Conservation (phyloP, 2,329 filamentous ascomycete genomes). For the Monascus ruber region DNA sequence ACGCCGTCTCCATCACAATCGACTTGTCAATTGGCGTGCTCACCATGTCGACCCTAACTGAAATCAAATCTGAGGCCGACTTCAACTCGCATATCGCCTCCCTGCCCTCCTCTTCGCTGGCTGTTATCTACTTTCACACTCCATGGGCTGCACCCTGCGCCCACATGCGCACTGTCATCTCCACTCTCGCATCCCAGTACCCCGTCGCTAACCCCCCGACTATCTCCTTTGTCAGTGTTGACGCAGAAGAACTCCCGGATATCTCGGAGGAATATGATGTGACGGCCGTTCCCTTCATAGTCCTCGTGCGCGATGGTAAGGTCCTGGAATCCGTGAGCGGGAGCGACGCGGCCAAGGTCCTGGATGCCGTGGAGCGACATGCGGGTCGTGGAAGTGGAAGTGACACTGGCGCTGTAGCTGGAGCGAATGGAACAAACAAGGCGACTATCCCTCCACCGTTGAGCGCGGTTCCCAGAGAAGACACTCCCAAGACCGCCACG, state of each 20-base stretch:
- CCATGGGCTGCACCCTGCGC: conserved; percentile 94
- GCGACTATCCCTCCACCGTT: conserved; percentile 29
- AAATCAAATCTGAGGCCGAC: conserved; percentile 61
- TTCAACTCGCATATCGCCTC: conserved; percentile 60
- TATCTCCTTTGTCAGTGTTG: conserved; percentile 77
- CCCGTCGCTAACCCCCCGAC: conserved; percentile 53
- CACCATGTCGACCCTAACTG: conserved; percentile 63
- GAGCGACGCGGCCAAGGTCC: conserved; percentile 76
- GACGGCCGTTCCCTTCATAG: conserved; percentile 83
- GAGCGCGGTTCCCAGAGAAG: conserved; percentile 25
- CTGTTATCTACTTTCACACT: conserved; percentile 88
- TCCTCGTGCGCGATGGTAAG: conserved; percentile 63
- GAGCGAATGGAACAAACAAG: conserved; percentile 20
- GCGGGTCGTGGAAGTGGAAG: conserved; percentile 41
- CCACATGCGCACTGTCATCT: conserved; percentile 81
- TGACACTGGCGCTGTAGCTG: conserved; percentile 16
- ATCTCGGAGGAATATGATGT: conserved; percentile 89
- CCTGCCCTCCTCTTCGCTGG: conserved; percentile 57
- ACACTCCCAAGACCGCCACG: conserved; percentile 19
- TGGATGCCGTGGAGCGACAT: conserved; percentile 73
- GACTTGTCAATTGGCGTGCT: conserved; percentile 1
- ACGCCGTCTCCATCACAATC: conserved; percentile 20
- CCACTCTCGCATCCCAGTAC: conserved; percentile 77
- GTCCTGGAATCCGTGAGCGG: conserved; percentile 80
- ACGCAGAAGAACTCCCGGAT: conserved; percentile 88